Evolutionary conservation across 352 stramenopile species (phyloP), one percentile per base, ranked within the genome.

Genomic region (Pythium pectinolyticum): DNA sequence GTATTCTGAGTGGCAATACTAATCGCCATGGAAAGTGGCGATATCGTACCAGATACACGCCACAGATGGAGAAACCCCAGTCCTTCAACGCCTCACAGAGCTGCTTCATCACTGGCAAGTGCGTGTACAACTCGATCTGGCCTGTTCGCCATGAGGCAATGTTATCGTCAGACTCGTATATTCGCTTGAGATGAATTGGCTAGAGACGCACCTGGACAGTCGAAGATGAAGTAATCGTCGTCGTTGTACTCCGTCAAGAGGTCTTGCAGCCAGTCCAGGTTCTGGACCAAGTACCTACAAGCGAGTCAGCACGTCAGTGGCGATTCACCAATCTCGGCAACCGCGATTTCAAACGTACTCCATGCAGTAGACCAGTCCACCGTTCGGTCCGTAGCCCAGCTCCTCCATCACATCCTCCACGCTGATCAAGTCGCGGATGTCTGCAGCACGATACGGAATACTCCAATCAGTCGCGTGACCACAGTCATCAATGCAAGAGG

Each of bases 291-390:
- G 66, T 95, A 95, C 46, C 86, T 95, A 51, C 8, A 22, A 22
- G 25, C 45, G 22, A 22, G 14, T n/a, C 22, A 25, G 10, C n/a
- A n/a, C 32, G 31, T 43, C 27, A 65, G 7, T 22, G n/a, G n/a
- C n/a, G n/a, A n/a, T 5, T 56, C 46, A 28, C 17, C 17, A 55
- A n/a, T n/a, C n/a, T n/a, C n/a, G n/a, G n/a, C n/a, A n/a, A n/a
- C n/a, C n/a, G n/a, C n/a, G n/a, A n/a, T n/a, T 25, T 8, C 2
- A 34, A 30, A 95, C 72, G 69, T 90, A 99, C 92, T 99, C 97
- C 90, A 99, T 98, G 78, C 97, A 99, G 78, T 99, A 99, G 15
- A 99, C 82, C 15, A 99, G 81, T 1, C 92, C 97, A 15, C 98
- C 98, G 70, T 99, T 99, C 0, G 98, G 97, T 22, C 98, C 98